A percentile compares a stretch with the other conserved stretches of the same genome.
phyloP scores from a whole-genome alignment of 257 asterid species.

The Cinchona pubescens region DNA sequence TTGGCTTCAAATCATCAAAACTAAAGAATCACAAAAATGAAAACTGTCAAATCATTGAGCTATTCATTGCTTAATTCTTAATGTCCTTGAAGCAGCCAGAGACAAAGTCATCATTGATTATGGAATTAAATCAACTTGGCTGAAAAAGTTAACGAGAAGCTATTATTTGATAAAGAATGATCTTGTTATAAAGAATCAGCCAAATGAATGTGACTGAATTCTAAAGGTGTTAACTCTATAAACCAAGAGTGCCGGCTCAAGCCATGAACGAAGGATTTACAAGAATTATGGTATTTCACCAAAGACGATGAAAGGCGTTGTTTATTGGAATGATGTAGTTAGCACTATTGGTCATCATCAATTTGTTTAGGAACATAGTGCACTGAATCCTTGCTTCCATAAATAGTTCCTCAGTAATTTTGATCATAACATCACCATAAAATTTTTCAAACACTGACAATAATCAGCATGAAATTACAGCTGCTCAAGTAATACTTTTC shows the following conservation, averaged over 20 bases:
- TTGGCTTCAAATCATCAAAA: too few species aligned
- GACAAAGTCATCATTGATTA: not conserved
- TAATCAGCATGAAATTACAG: too few species aligned
- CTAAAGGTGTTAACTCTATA: too few species aligned
- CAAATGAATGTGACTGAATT: not conserved
- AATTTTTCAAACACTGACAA: too few species aligned
- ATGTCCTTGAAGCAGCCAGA: not conserved
- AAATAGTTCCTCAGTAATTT: not conserved
- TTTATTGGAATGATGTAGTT: not conserved
- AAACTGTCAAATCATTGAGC: too few species aligned
- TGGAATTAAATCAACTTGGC: not conserved
- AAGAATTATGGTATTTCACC: not conserved
- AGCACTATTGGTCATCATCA: not conserved
- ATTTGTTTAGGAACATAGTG: not conserved
- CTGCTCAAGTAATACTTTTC: not conserved
- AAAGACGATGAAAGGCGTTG: not conserved
- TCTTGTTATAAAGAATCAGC: not conserved
- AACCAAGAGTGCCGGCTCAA: not conserved
- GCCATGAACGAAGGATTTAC: not conserved
- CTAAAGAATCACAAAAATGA: too few species aligned
- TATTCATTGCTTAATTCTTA: too few species aligned
- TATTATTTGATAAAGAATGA: not conserved
- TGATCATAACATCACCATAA: not conserved
- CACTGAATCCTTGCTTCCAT: not conserved
- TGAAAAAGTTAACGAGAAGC: not conserved